These are phyloP conservation scores for Lactarius psammicola DNA, from an alignment of 768 basidiomycete species.

Conservation along the genomic window DNA sequence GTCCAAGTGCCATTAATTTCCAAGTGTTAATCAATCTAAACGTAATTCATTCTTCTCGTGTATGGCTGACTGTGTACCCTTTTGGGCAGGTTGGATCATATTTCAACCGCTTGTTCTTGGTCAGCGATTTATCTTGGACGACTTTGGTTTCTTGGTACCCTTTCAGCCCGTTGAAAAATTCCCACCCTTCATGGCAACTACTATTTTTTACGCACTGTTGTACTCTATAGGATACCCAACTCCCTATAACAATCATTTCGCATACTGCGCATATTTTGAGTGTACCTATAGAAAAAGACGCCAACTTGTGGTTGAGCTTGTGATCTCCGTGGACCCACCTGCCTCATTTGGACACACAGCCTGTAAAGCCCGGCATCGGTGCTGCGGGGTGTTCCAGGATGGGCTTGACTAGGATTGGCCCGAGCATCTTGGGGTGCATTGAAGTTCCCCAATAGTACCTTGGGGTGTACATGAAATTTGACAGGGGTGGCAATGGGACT, in stretches of 20 bases:
- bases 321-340: background rate
- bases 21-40: background rate
- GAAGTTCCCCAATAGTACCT: background rate
- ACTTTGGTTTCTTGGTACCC: background rate
- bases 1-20: slow-evolving; percentile 9
- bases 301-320: background rate
- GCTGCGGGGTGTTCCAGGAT: background rate
- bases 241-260: no score
- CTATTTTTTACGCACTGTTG: background rate
- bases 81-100: slow-evolving; percentile 6
- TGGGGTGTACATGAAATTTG: background rate
- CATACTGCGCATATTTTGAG: background rate
- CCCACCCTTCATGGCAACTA: background rate
- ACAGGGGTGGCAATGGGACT: background rate
- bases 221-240: background rate
- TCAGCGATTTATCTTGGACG: slow-evolving; percentile 11
- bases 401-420: background rate
- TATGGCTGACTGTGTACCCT: background rate
- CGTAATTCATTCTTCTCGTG: slow-evolving; percentile 5
- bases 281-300: background rate
- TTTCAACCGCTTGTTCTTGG: slow-evolving; percentile 10
- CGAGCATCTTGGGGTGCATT: background rate
- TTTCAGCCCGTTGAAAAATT: slow-evolving; percentile 3
- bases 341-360: background rate
- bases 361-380: background rate